Percentiles rank a stretch among this genome's conserved stretches.
These are phyloP conservation scores for Pinus tabuliformis DNA, from an alignment of 75 land plant species.

Conservation along the genomic window DNA sequence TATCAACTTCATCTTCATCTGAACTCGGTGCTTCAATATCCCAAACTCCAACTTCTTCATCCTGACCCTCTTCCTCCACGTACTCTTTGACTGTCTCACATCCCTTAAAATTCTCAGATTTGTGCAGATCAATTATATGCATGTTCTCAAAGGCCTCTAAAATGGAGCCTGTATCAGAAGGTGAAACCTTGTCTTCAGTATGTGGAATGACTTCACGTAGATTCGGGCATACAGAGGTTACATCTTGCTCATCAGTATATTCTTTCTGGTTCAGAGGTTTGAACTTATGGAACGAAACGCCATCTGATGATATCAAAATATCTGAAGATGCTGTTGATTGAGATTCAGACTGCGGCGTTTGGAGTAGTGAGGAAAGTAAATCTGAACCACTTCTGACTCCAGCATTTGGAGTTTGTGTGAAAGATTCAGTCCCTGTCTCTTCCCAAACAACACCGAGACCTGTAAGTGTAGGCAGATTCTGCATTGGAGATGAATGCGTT, in stretches of 20 bases:
- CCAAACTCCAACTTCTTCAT: constrained; percentile 16
- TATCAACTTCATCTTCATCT: constrained; percentile 13
- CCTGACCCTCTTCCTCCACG: constrained; percentile 4
- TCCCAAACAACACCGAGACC: constrained; percentile 31
- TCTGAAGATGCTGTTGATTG: constrained; percentile 7
- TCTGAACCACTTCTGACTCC: constrained; percentile 8
- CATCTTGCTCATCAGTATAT: background rate
- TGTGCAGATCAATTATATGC: constrained; percentile 1
- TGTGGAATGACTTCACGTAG: background rate
- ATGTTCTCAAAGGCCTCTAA: constrained; percentile 3
- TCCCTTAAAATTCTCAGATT: background rate
- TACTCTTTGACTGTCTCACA: background rate
- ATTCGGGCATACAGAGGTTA: constrained; percentile 24
- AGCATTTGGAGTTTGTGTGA: constrained; percentile 21
- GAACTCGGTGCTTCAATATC: constrained; percentile 17
- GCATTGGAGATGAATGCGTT: constrained; percentile 14
- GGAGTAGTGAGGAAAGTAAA: constrained; percentile 9
- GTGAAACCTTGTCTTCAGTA: background rate
- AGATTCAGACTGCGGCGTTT: background rate
- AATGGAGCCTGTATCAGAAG: background rate
- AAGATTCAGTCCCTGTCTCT: constrained; percentile 13
- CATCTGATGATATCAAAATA: constrained; percentile 2
- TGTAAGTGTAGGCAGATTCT: constrained; percentile 18
- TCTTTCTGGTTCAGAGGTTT: background rate
- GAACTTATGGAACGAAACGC: background rate